Evolutionary conservation across 208 protist genomes (phyloP), one percentile per base, ranked within the genome.

Genomic region (Leishmania braziliensis): DNA sequence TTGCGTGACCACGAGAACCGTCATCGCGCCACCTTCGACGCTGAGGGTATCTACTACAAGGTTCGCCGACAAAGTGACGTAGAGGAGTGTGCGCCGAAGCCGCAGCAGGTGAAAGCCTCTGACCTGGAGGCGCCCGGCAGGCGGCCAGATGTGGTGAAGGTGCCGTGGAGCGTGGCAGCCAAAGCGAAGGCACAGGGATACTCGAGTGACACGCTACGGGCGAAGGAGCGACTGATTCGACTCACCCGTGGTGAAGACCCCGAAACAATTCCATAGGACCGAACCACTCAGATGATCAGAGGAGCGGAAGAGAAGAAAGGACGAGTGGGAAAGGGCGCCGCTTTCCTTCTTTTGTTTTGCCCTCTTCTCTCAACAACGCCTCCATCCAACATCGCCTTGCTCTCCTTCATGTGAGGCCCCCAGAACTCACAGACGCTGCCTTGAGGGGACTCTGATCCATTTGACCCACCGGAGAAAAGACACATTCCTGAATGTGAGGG

Each of bases 201-300:
- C 84, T 87, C 89, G 36, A 81, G 84, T 39, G 93, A 96, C 65
- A 92, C 91, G 26, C 82, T 97, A 39, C 91, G 93, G 33, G 93
- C 95, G 6, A 96, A 95, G 75, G 93, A 98, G 83, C 89, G 91
- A 63, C 85, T 98, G 50, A 88, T 95, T 53, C 93, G 95, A 39
- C 90, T 98, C 65, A 91, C 95, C 33, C 89, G 95, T 36, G 95
- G 95, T 29, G 95, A 98, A 73, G 88, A 98, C 82, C 95, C 95
- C 0, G 75, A 89, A 33, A 95, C 93, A 46, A 95, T 97, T 77
- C 93, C 95, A 14, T 98, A 88, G 86, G 43, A 23, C 43, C 23
- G 53, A 62, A 9, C n/a, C 51, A 76, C 14, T 8, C 14, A 43
- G 39, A 29, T 26, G 65, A 51, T 39, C 69, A 36, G 69, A 73